These are phyloP conservation scores for Blastobotrys apis DNA, from an alignment of 1,139 yeast genomes.

Conservation along the genomic window DNA sequence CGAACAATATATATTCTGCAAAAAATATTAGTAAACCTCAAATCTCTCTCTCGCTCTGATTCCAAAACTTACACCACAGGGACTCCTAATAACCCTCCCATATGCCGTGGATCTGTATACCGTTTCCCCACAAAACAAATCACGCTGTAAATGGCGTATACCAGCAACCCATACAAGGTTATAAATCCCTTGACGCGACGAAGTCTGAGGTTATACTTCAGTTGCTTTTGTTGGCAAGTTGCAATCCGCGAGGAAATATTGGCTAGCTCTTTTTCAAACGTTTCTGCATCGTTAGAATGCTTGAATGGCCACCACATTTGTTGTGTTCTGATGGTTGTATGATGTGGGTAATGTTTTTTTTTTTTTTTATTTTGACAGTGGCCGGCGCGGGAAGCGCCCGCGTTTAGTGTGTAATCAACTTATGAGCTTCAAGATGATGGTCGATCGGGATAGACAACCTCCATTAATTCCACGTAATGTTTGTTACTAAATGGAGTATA, in stretches of 20 bases:
- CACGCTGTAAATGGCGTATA: slow-evolving; percentile 26
- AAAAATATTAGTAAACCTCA: background rate
- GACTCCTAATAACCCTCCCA: slow-evolving; percentile 16
- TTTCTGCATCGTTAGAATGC: slow-evolving; percentile 17
- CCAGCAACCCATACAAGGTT: slow-evolving; percentile 29
- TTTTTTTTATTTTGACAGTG: background rate
- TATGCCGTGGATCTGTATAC: slow-evolving; percentile 13
- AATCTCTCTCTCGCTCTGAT: background rate
- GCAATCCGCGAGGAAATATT: slow-evolving; percentile 28
- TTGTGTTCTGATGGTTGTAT: background rate
- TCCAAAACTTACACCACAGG: slow-evolving; percentile 21
- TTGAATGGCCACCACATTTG: slow-evolving; percentile 14
- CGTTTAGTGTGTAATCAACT: background rate
- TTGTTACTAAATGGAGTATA: too few species aligned
- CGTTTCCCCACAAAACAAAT: slow-evolving; percentile 17
- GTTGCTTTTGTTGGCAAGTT: slow-evolving; percentile 23
- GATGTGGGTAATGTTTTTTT: background rate
- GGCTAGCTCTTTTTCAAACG: slow-evolving; percentile 33
- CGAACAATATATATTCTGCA: slow-evolving; percentile 22
- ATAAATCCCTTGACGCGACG: slow-evolving; percentile 31
- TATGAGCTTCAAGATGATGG: too few species aligned
- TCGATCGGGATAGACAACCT: too few species aligned
- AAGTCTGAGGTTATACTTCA: slow-evolving; percentile 22
- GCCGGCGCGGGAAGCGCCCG: background rate
- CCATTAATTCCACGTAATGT: too few species aligned